These are phyloP conservation scores for Quercus tomentella DNA, from an alignment of 331 rosid genomes.

Conservation along the genomic window DNA sequence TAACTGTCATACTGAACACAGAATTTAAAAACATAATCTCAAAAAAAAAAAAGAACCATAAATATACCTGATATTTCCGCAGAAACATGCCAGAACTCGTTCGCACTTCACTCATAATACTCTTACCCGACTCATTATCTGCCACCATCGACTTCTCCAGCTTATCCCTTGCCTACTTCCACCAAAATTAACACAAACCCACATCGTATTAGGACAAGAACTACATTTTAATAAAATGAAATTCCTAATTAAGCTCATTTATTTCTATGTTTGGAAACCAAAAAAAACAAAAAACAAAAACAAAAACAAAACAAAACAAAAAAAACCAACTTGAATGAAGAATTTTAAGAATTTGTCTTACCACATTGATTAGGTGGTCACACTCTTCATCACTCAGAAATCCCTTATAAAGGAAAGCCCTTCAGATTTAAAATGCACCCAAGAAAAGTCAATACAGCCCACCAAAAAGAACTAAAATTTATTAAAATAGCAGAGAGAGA, in stretches of 20 bases:
- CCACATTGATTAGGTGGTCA: conserved; percentile 70
- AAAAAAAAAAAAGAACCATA: neutral
- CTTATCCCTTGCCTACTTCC: conserved; percentile 72
- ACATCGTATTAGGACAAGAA: neutral
- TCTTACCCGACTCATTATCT: conserved; percentile 87
- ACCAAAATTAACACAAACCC: conserved; percentile 25
- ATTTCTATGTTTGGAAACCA: neutral
- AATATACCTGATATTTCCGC: conserved; percentile 62
- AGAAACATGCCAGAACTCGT: conserved; percentile 99
- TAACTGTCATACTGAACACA: neutral
- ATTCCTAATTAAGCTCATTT: neutral
- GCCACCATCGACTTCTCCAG: conserved; percentile 97
- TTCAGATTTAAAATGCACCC: conserved; percentile 29
- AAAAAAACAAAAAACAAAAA: too few species aligned
- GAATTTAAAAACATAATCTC: neutral
- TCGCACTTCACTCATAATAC: conserved; percentile 74
- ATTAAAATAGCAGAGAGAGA: neutral
- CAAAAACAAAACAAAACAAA: neutral
- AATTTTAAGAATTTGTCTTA: conserved; percentile 15
- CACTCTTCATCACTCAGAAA: conserved; percentile 77
- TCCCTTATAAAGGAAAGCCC: conserved; percentile 77
- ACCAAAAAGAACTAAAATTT: neutral
- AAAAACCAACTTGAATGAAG: conserved; percentile 6
- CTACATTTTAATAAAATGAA: neutral
- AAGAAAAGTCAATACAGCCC: neutral